phyloP scores from a whole-genome alignment of 192 early-diverging fungal genomes.

The Coemansia sp. region DNA sequence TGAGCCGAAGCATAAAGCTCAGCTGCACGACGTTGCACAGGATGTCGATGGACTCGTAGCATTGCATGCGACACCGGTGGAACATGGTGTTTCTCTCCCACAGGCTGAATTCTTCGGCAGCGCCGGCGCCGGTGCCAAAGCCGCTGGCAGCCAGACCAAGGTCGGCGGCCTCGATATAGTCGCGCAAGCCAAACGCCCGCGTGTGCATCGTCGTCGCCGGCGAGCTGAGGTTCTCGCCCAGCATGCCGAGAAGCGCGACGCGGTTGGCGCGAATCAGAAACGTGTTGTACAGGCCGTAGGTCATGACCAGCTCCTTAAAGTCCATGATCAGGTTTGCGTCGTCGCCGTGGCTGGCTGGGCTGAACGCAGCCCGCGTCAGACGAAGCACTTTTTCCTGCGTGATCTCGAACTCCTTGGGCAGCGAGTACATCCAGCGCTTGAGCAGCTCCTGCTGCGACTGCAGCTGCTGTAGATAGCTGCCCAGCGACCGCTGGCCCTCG shows the following conservation, averaged over 20 bases:
- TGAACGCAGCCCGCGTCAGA: constrained; percentile 10
- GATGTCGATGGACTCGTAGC: constrained; percentile 44
- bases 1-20: constrained; percentile 40
- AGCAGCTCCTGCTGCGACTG: constrained; percentile 40
- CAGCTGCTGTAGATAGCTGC: constrained; percentile 28
- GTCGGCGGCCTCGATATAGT: constrained; percentile 37
- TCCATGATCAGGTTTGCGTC: constrained; percentile 38
- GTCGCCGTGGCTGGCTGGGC: constrained; percentile 9
- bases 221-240: constrained; percentile 19
- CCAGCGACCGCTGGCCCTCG: constrained; percentile 17
- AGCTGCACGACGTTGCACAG: constrained; percentile 46
- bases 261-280: constrained; percentile 48
- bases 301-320: constrained; percentile 54
- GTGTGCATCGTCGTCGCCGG: constrained; percentile 48
- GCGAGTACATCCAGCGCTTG: constrained; percentile 48
- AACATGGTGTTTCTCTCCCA: constrained; percentile 45
- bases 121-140: constrained; percentile 4
- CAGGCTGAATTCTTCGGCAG: constrained; percentile 13
- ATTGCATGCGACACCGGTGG: constrained; percentile 43
- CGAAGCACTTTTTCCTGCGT: constrained; percentile 34
- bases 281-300: constrained; percentile 37
- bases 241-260: constrained; percentile 42
- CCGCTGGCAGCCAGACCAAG: constrained; percentile 4
- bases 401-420: constrained; percentile 47
- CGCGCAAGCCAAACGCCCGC: constrained; percentile 42